Evolutionary conservation across 1,139 yeast genomes (phyloP), one percentile per base, ranked within the genome.

Genomic region (Nadsonia starkeyi-henricii): DNA sequence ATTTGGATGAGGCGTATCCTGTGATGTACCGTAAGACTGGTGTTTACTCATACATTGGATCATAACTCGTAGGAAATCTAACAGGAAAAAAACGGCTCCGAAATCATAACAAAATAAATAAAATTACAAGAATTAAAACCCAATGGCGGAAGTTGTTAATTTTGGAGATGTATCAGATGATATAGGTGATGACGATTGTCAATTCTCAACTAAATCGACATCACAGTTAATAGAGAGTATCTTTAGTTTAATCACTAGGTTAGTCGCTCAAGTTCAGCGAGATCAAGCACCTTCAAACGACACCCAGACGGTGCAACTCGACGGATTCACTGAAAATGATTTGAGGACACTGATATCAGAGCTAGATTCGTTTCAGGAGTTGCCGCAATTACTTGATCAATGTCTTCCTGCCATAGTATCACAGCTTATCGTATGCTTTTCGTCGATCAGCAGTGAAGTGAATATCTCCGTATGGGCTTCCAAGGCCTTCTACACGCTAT

Each of bases 401-500:
- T 52, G 54, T 12, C 53, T 65, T 23, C 58, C 55, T 23, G 41
- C 45, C 3, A 41, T 57, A 23, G 55, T 62, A 8, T 46, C 45
- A 3, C 47, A 48, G 21, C 26, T 62, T 45, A 51, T 57, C n/a
- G 45, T 41, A 5, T 33, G 39, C 39, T 33, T 33, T 33, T 33
- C 39, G 3, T 33, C 39, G 17, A 33, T 8, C 39, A 15, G 39
- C 17, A 15, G 12, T 33, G 39, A 49, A 44, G 18, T 51, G 52
- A 45, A 43, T 55, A 3, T 47, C 5, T 47, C 41, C 26, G 45
- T 42, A 17, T 53, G 61, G 57, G 52, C 55, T 8, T 52, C 49
- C 45, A 50, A 55, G 5, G 50, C 61, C 7, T 65, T 82, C 41
- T 85, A 86, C 59, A 67, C 68, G 13, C 65, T 85, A 28, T 68